These are phyloP conservation scores for Berberis vulgaris DNA, from an alignment of 164 flowering plant genomes.

Conservation along the genomic window DNA sequence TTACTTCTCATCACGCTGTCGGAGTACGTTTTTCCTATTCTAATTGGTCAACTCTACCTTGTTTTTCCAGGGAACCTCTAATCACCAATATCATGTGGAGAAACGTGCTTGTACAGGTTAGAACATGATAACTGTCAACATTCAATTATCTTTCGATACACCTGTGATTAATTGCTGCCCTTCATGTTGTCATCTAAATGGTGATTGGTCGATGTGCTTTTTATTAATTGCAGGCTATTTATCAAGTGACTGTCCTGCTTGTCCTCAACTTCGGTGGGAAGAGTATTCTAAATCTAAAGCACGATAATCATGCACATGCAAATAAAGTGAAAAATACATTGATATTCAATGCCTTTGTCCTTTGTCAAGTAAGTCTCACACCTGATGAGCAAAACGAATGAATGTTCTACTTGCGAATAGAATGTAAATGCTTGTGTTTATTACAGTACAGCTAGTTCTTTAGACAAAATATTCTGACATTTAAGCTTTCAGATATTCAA, in stretches of 20 bases:
- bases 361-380: constrained; percentile 65
- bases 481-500: constrained; percentile 57
- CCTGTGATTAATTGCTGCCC: too few species aligned
- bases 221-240: constrained; percentile 53
- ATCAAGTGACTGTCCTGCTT: constrained; percentile 83
- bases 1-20: background rate
- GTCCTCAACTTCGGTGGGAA: constrained; percentile 62
- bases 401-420: background rate
- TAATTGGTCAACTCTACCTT: too few species aligned
- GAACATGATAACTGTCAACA: background rate
- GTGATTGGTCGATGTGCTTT: background rate
- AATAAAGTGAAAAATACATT: constrained; percentile 65
- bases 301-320: constrained; percentile 25
- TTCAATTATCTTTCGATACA: background rate
- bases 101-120: constrained; percentile 78
- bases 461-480: too few species aligned
- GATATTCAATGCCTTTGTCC: constrained; percentile 85
- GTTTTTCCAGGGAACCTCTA: constrained; percentile 65
- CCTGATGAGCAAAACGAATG: background rate
- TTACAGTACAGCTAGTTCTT: too few species aligned
- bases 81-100: constrained; percentile 98
- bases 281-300: constrained; percentile 34
- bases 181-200: too few species aligned
- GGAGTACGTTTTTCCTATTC: too few species aligned
- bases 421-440: background rate